Base-by-base conservation (phyloP, 306 rosid species). In the Sicyos baderoa region DNA sequence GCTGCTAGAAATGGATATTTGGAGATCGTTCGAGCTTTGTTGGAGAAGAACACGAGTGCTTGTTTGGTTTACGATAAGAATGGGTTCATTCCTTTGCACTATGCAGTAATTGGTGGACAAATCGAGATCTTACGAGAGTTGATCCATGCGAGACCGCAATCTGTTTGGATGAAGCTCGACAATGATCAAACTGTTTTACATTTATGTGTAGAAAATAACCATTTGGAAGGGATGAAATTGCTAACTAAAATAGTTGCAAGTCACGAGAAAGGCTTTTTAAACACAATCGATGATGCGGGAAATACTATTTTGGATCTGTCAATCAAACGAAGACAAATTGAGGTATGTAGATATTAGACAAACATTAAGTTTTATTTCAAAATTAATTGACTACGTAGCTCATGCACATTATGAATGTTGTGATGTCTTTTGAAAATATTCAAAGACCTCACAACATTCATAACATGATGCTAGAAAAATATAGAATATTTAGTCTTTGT, bases 281-380 rank as follows among this genome's bases (percentile, higher is more conserved):
- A 63, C 29, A 12, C 49, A 12, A n/a, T 27, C 18, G 51, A 63
- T 17, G 49, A 63, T 1, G 0, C 4, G 6, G 69, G 69, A 35
- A 63, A 63, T 40, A 63, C 69, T 13, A 35, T 63, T 29, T 40
- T 63, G 29, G 69, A 63, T 40, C 17, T 63, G 52, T 63, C 69
- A n/a, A 8, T 63, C 0, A 40, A n/a, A 10, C 9, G 17, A 3
- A 67, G 35, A 25, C 37, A 27, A 48, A 15, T 21, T 6, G 72
- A 66, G 54, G 71, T 66, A 29, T 2, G 35, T 29, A 25, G 29
- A 25, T 25, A 25, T 25, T 25, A 25, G 29, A 25, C 3, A 25
- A 25, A 25, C 1, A 25, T 25, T 25, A 25, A 25, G 29, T 1
- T 25, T 25, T 3, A 25, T 25, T 25, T 25, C 3, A 3, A 25